Percentiles rank a stretch among this genome's conserved stretches.
Conservation (phyloP, 1,284 basidiomycete species). For the Volvariella surrecta region DNA sequence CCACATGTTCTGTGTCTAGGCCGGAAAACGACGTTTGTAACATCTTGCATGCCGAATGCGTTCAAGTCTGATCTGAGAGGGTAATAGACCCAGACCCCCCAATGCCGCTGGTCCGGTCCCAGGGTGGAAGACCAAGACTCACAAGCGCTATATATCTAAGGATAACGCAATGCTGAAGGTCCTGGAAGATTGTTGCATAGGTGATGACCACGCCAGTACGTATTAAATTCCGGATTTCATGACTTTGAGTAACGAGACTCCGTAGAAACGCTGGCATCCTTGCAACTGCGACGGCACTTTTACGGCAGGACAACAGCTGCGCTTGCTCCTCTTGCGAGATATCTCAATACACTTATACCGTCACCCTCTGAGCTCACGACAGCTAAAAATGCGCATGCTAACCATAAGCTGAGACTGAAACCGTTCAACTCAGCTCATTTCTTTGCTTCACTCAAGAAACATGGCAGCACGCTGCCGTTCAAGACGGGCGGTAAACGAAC, state of each 20-base stretch:
- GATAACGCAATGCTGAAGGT: constrained; percentile 67
- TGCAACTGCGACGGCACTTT: constrained; percentile 79
- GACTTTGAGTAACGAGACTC: constrained; percentile 2
- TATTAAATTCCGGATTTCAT: constrained; percentile 10
- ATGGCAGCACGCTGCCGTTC: constrained; percentile 76
- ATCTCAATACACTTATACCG: constrained; percentile 87
- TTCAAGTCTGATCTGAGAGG: constrained; percentile 3
- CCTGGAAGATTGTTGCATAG: constrained; percentile 49
- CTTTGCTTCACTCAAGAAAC: constrained; percentile 72
- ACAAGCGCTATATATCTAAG: constrained; percentile 83
- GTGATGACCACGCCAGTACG: constrained; percentile 46
- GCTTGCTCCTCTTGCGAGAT: constrained; percentile 88
- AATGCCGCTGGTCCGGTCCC: constrained; percentile 44
- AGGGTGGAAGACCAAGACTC: constrained; percentile 71
- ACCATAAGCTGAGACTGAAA: constrained; percentile 39
- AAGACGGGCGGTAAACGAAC: constrained; percentile 51
- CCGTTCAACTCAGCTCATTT: constrained; percentile 79
- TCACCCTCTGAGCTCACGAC: constrained; percentile 40
- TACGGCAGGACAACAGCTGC: constrained; percentile 82
- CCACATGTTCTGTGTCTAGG: constrained; percentile 79
- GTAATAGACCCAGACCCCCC: constrained; percentile 5
- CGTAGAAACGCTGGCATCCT: constrained; percentile 53
- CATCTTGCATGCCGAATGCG: background rate
- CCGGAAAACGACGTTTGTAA: constrained; percentile 31
- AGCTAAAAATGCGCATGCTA: constrained; percentile 15